Evolutionary conservation across 2,329 filamentous ascomycete species (phyloP).

Genomic region (Fusarium pseudograminearum): DNA sequence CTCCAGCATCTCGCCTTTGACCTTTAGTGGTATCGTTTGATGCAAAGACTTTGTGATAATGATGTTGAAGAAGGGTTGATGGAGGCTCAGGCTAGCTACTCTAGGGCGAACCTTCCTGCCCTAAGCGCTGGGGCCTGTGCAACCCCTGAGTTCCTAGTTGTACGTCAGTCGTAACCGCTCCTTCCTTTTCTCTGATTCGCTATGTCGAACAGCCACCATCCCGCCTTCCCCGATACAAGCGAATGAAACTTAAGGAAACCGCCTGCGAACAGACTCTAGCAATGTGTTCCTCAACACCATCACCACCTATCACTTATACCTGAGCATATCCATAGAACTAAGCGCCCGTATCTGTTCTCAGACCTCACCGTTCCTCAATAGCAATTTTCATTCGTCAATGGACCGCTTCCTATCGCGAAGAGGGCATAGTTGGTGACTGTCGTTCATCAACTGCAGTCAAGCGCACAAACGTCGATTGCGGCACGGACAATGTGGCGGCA

Average conservation of each 20-base stretch:
- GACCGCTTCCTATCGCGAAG: background rate
- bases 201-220: background rate
- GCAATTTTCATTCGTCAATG: slow-evolving; percentile 13
- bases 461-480: slow-evolving; percentile 11
- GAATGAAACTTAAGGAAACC: slow-evolving; percentile 3
- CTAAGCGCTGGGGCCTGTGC: slow-evolving; percentile 25
- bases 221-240: slow-evolving; percentile 18
- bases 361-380: background rate
- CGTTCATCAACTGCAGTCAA: background rate
- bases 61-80: background rate
- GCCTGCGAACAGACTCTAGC: slow-evolving; percentile 17
- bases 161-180: slow-evolving; percentile 14
- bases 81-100: background rate
- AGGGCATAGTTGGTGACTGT: slow-evolving; percentile 1
- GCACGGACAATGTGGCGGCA: slow-evolving; percentile 30
- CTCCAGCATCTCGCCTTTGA: background rate
- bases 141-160: slow-evolving; percentile 14
- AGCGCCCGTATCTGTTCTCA: slow-evolving; percentile 30
- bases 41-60: slow-evolving; percentile 3
- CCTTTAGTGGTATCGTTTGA: background rate
- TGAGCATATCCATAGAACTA: slow-evolving; percentile 14
- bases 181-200: slow-evolving; percentile 24
- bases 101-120: background rate
- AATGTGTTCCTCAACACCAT: slow-evolving; percentile 17
- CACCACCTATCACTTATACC: background rate